phyloP scores from a whole-genome alignment of 148 eudicot genomes.

The Dianthus caryophyllus region DNA sequence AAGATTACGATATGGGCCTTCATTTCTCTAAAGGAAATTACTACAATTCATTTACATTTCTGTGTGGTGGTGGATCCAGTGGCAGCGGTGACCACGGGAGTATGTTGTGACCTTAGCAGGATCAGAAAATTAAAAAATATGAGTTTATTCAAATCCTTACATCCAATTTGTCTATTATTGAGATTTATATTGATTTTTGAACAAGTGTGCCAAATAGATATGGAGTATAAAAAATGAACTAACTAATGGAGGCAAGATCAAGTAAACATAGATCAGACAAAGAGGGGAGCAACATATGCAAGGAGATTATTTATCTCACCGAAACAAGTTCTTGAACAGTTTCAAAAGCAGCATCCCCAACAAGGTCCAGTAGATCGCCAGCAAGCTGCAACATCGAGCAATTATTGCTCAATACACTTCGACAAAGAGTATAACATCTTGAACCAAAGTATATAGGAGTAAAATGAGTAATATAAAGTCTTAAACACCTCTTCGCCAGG shows the following conservation, averaged over 20 bases:
- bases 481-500: conserved; percentile 87
- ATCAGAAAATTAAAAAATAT: not conserved
- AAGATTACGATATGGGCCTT: too few relatives aligned
- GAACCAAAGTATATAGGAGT: not conserved
- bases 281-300: not conserved
- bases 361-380: conserved; percentile 93
- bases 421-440: conserved; percentile 1
- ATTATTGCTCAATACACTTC: conserved; percentile 3
- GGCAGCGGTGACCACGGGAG: not conserved
- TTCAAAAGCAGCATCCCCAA: conserved; percentile 87
- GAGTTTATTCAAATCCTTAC: not conserved
- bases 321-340: conserved; percentile 81
- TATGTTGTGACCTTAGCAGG: not conserved
- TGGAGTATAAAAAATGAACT: not conserved
- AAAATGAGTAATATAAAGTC: too few relatives aligned
- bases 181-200: not conserved
- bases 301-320: conserved; percentile 35
- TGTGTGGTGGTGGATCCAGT: not conserved
- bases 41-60: too few relatives aligned
- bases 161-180: conserved; percentile 2
- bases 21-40: too few relatives aligned
- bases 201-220: not conserved
- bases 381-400: conserved; percentile 57
- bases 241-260: conserved; percentile 6
- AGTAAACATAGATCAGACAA: not conserved